Evolutionary conservation across 2,329 filamentous ascomycete genomes (phyloP), one percentile per base, ranked within the genome.

Genomic region (Plenodomus lindquistii): DNA sequence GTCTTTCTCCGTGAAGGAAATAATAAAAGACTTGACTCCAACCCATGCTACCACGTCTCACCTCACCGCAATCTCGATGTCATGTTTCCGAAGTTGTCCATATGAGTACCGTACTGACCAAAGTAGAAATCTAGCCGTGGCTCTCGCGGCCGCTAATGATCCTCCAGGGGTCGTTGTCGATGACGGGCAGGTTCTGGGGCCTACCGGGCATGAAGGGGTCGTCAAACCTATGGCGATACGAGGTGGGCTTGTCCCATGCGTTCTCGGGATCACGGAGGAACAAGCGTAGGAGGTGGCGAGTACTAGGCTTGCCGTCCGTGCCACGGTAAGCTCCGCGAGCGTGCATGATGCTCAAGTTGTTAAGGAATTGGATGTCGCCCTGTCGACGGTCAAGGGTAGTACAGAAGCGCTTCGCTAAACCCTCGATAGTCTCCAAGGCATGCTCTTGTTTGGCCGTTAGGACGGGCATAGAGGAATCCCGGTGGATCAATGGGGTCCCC

Each of bases 131-230:
- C 41, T 62, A 72, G 36, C 70, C 70, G 38, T 72, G 70, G 62
- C 66, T 69, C 50, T 72, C 68, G 21, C 66, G 64, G n/a, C 70
- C 70, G 44, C 67, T 71, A 48, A 72, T 71, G 46, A 63, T 60
- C 46, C 69, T 64, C 67, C 68, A 70, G 5, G 70, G 69, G 47
- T 72, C 68, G 20, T 48, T 60, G 44, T 72, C 70, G 3, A 66
- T 41, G 13, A 72, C 56, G 11, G 69, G 65, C 11, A 72, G 44
- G n/a, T 70, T 56, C 46, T 71, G 67, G 37, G 50, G 42, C 36
- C 70, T 58, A 8, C 63, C 67, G 13, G 49, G 45, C 3, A 50
- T 54, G 47, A 72, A 72, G 11, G 67, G 65, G 21, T 69, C 64
- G 35, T 71, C 59, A 40, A 72, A 72, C 21, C 67, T 64, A 36